phyloP scores from a whole-genome alignment of 345 rosid genomes.

The Eutrema yunnanense region DNA sequence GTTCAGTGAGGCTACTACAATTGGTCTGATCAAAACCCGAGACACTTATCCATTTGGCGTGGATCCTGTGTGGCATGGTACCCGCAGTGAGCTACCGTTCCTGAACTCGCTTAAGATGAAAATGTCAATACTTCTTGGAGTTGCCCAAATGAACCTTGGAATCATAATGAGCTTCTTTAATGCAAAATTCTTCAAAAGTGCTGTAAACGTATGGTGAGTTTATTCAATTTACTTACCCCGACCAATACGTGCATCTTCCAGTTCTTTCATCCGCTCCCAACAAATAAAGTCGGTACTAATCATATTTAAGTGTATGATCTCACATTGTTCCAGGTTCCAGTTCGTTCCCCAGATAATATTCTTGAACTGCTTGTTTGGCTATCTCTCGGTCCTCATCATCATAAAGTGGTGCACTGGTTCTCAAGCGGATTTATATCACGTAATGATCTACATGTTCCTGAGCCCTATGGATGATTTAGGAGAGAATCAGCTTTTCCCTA shows the following conservation, averaged over 20 bases:
- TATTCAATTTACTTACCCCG: background rate
- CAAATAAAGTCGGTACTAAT: background rate
- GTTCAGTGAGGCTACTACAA: conserved; percentile 74
- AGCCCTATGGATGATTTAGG: conserved; percentile 91
- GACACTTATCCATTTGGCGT: conserved; percentile 91
- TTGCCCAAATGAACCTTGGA: conserved; percentile 97
- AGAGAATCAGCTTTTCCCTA: conserved; percentile 81
- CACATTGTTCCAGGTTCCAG: conserved; percentile 66
- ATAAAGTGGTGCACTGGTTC: conserved; percentile 94
- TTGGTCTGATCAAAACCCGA: conserved; percentile 72
- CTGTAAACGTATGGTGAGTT: conserved; percentile 65
- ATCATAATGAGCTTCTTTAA: conserved; percentile 84
- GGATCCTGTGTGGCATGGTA: conserved; percentile 94
- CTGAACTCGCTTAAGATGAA: conserved; percentile 97
- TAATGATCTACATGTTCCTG: conserved; percentile 95
- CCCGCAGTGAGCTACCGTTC: conserved; percentile 86
- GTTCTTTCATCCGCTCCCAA: background rate
- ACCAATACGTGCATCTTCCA: background rate
- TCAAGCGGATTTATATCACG: conserved; percentile 85
- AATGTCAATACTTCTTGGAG: conserved; percentile 97
- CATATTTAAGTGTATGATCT: background rate
- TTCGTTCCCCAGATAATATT: conserved; percentile 95
- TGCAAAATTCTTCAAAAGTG: conserved; percentile 62
- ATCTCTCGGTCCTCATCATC: conserved; percentile 71
- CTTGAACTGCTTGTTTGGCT: conserved; percentile 87